Base-by-base conservation (phyloP, 2,329 filamentous ascomycete species). In the Nakataea oryzae region DNA sequence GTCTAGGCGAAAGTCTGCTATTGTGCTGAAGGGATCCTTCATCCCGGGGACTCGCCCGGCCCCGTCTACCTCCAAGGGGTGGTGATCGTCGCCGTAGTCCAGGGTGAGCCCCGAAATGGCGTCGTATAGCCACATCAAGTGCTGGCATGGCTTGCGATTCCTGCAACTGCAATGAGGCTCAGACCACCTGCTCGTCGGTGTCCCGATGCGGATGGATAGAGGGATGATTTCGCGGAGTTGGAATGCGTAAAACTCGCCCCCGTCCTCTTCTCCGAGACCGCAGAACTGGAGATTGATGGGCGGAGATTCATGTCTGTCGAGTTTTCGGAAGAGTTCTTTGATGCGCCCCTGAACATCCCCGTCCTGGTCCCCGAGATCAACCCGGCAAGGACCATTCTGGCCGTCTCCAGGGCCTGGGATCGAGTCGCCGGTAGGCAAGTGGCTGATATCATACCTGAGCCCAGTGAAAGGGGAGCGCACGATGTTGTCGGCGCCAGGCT, bases 91-190 rank as follows among this genome's bases (percentile, higher is more conserved):
- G 62, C 79, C 78, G 30, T 73, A 74, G 60, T 78, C 77, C 4
- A 80, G 68, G 3, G 77, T 75, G 66, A 82, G 77, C 61, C 76
- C 77, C 26, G 78, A 74, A 32, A 85, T 74, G 67, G 78, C 78
- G 69, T 85, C 82, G 58, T 82, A 75, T 17, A 85, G 73, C 81
- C 81, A 84, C 30, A 85, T 69, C 32, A 82, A 70, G 64, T 85
- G 82, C 13, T 76, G 74, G 67, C 82, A 84, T 0, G 78, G 79
- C 47, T 68, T 65, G 57, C 66, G 64, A n/a, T 64, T 63, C 69
- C 66, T 68, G 64, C 81, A 84, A 30, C 77, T 79, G 70, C 82
- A 85, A 24, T 69, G 74, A 5, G 82, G 75, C 1, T 67, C 68
- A 2, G 78, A 71, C 58, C 73, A 75, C 41, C 69, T 74, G 64